These are phyloP conservation scores for Avena atlantica DNA, from an alignment of 176 grass and related monocot genomes.

Conservation along the genomic window DNA sequence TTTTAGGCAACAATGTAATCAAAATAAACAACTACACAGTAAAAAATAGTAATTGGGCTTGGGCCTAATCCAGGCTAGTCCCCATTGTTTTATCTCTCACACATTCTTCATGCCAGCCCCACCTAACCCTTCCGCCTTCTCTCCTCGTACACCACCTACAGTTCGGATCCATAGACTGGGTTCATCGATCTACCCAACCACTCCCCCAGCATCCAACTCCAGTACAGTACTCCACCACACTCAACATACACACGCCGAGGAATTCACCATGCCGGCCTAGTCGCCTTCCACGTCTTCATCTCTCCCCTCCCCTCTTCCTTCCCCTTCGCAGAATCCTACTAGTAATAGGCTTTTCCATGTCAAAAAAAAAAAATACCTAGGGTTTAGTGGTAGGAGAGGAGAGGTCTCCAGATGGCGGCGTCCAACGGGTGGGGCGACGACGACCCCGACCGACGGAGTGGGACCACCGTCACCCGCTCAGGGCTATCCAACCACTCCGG, in stretches of 20 bases:
- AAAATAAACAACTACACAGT: too few species aligned
- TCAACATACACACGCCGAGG: not conserved
- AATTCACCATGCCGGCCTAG: not conserved
- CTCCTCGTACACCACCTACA: too few species aligned
- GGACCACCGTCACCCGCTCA: slow-evolving; percentile 12
- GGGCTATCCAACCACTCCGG: not conserved
- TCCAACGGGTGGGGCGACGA: not conserved
- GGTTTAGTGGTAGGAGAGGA: slow-evolving; percentile 32
- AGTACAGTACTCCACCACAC: not conserved
- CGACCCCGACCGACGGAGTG: not conserved
- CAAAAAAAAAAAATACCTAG: not conserved
- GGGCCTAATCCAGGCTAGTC: too few species aligned
- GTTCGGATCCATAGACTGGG: not conserved
- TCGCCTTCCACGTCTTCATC: not conserved
- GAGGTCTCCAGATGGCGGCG: slow-evolving; percentile 23
- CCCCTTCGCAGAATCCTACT: not conserved
- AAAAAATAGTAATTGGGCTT: too few species aligned
- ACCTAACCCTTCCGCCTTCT: too few species aligned
- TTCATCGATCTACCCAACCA: not conserved
- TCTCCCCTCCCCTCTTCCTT: not conserved
- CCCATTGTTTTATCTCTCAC: too few species aligned
- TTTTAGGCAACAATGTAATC: too few species aligned
- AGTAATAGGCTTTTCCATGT: too few species aligned
- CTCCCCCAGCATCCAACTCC: not conserved
- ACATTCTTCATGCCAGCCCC: too few species aligned